These are phyloP conservation scores for Danielozyma ontarioensis DNA, from an alignment of 805 yeast genomes.

Conservation along the genomic window DNA sequence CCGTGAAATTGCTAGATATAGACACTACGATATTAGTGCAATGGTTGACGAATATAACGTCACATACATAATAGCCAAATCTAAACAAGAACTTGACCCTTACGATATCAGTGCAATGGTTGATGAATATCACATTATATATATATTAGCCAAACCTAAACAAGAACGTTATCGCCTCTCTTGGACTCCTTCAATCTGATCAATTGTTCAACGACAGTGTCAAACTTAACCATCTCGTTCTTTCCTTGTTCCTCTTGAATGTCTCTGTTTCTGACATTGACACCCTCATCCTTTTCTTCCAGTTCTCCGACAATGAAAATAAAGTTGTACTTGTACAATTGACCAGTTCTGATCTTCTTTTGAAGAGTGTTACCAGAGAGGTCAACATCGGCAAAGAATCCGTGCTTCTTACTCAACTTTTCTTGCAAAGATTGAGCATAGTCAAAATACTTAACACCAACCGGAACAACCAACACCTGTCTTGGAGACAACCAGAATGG, in stretches of 20 bases:
- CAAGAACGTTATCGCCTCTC: constrained; percentile 60
- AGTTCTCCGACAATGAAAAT: constrained; percentile 96
- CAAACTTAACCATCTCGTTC: constrained; percentile 75
- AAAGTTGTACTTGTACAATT: constrained; percentile 89
- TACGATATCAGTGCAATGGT: too few relatives aligned
- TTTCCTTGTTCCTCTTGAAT: constrained; percentile 89
- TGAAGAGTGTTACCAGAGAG: constrained; percentile 92
- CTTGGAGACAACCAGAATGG: constrained; percentile 99
- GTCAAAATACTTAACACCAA: constrained; percentile 87
- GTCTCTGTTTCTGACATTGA: constrained; percentile 96
- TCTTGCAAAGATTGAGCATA: constrained; percentile 83
- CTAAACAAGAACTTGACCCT: too few relatives aligned
- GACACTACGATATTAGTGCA: too few relatives aligned
- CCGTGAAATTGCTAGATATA: too few relatives aligned
- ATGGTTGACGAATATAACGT: too few relatives aligned
- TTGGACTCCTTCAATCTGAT: constrained; percentile 61
- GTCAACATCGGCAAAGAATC: constrained; percentile 91
- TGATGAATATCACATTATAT: not conserved
- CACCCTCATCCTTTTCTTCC: constrained; percentile 73
- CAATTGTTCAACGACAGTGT: constrained; percentile 67
- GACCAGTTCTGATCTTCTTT: constrained; percentile 97
- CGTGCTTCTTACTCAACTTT: constrained; percentile 55
- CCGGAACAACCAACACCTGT: constrained; percentile 94
- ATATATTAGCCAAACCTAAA: too few relatives aligned
- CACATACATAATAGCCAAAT: too few relatives aligned